Conservation (phyloP, 2,329 filamentous ascomycete species). For the Trichoderma sp. region DNA sequence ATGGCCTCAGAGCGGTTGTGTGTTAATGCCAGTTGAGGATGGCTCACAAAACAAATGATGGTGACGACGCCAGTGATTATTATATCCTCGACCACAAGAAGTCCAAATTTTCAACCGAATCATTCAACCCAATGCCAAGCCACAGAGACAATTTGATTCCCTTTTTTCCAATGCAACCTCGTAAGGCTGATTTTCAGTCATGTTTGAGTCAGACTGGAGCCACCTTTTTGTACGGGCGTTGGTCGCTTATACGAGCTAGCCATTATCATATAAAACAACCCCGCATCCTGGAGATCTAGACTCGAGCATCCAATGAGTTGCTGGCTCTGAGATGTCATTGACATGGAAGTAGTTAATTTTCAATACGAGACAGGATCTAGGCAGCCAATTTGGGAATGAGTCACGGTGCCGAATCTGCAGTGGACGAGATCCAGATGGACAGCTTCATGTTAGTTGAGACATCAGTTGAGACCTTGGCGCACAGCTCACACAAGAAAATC, state of each 20-base stretch:
- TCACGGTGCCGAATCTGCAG: neutral
- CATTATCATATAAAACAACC: neutral
- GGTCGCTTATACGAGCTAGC: neutral
- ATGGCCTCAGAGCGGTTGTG: neutral
- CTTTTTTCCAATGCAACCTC: neutral
- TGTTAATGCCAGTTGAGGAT: neutral
- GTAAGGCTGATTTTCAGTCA: neutral
- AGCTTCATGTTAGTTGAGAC: neutral
- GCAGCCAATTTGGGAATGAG: neutral
- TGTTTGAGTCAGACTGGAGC: slow-evolving; percentile 2
- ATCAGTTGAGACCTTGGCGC: neutral
- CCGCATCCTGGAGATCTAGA: neutral
- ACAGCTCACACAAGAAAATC: neutral
- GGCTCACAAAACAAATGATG: neutral
- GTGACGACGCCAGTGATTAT: neutral
- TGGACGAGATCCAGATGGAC: neutral
- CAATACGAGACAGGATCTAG: neutral
- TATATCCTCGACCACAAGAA: neutral
- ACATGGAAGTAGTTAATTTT: neutral
- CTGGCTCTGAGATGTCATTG: too few relatives aligned
- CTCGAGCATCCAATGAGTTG: neutral
- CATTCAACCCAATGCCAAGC: neutral
- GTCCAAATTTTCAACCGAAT: neutral
- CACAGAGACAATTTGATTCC: neutral
- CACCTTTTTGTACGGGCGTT: neutral